Base-by-base conservation (phyloP, 805 yeast species). In the Wickerhamomyces chaumierensis region DNA sequence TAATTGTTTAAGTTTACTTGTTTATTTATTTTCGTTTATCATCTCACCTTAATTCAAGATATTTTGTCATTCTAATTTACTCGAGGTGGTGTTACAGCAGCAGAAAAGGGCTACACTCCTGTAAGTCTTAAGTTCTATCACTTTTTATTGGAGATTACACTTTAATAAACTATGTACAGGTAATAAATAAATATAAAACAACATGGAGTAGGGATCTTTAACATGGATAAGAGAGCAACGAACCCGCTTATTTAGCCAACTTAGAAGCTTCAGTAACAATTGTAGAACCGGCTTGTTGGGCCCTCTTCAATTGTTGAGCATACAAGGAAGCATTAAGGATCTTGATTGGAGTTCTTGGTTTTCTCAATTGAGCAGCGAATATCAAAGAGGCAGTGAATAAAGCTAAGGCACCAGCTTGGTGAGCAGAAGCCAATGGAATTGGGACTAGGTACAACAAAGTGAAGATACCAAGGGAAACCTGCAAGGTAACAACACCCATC, bases 381-480 rank as follows among this genome's bases (percentile, higher is more conserved):
- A 80, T 66, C 42, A 90, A 65, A n/a, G 86, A 72, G 14, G 82
- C 69, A 0, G 98, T 88, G 49, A 92, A 66, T 36, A 92, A 66
- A 0, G 94, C 94, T 49, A 92, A 63, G 2, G 96, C 95, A 48
- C 97, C 97, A 8, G 95, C 96, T 66, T 92, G 99, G 57, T 92
- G 99, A 5, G 87, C 75, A 4, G 96, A 94, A 2, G 96, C 99
- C 35, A 90, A 62, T 23, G 95, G 84, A 18, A 83, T 78, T 21
- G 99, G 99, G 18, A 92, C 97, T 39, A 88, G 68, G 57, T 84
- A 88, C 18, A 88, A 58, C 48, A 92, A 68, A 1, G 98, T 92
- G 23, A 77, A 63, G 38, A 92, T 85, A 39, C 99, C 99, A 34
- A 92, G 66, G 1, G 83, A 64, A 3, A 80, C 95, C 62, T 92